Percentiles rank a stretch among this genome's conserved stretches.
phyloP scores from a whole-genome alignment of 2,329 filamentous ascomycete genomes.

The Neofusicoccum laricinum region DNA sequence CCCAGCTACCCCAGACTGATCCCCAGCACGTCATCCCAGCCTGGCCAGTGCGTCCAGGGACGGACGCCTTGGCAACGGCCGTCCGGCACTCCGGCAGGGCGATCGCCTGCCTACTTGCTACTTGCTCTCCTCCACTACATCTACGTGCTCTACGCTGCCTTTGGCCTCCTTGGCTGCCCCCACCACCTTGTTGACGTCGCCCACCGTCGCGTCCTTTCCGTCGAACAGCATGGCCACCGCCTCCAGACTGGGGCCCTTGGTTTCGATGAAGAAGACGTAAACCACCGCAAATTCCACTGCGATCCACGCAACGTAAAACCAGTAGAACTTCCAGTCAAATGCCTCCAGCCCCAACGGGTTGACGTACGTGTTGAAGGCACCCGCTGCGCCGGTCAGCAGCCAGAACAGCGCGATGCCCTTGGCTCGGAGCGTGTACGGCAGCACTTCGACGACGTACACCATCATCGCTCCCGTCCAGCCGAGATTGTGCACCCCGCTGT shows the following conservation, averaged over 20 bases:
- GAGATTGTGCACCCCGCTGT: conserved; percentile 25
- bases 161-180: background rate
- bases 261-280: conserved; percentile 28
- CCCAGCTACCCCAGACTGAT: conserved; percentile 6
- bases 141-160: background rate
- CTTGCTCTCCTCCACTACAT: background rate
- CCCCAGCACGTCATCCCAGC: conserved; percentile 3
- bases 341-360: conserved; percentile 42
- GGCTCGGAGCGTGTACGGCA: conserved; percentile 47
- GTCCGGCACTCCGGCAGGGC: background rate
- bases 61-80: conserved; percentile 4
- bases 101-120: background rate
- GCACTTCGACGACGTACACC: conserved; percentile 46
- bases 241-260: conserved; percentile 26
- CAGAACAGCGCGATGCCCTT: conserved; percentile 46
- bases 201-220: conserved; percentile 20
- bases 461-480: conserved; percentile 36
- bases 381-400: conserved; percentile 44
- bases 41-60: conserved; percentile 5
- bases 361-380: conserved; percentile 44
- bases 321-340: conserved; percentile 45
- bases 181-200: conserved; percentile 6
- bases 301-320: conserved; percentile 26
- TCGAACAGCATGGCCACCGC: conserved; percentile 28
- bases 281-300: conserved; percentile 13